Percentiles rank a stretch among this genome's conserved stretches.
phyloP scores from a whole-genome alignment of 2,329 filamentous ascomycete genomes.

The Pseudocercospora cruenta region DNA sequence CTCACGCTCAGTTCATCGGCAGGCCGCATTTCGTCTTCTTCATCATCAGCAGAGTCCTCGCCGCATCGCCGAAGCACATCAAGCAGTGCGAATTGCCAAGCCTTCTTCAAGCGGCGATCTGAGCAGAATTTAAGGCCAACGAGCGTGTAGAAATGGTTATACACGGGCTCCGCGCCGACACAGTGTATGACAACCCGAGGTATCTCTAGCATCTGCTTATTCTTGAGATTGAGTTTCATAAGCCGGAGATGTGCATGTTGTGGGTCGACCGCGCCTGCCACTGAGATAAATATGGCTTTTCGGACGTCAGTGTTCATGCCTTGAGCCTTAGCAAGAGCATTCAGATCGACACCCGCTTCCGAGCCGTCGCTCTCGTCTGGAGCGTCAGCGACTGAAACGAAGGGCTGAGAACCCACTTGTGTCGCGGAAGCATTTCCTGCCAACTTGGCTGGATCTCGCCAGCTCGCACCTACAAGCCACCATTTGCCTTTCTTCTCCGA shows the following conservation, averaged over 20 bases:
- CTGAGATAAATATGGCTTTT: conserved; percentile 87
- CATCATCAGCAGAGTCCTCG: conserved; percentile 68
- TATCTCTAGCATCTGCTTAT: conserved; percentile 82
- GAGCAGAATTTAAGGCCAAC: conserved; percentile 78
- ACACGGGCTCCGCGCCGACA: conserved; percentile 76
- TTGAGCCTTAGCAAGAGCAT: conserved; percentile 74
- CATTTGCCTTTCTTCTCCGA: conserved; percentile 90
- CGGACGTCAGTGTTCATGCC: conserved; percentile 86
- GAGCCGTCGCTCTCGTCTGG: conserved; percentile 45
- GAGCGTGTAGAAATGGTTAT: conserved; percentile 92
- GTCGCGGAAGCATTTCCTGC: conserved; percentile 17
- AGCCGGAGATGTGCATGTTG: conserved; percentile 82
- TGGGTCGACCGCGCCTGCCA: conserved; percentile 82
- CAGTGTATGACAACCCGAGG: conserved; percentile 87
- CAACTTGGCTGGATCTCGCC: conserved; percentile 54
- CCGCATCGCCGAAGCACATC: conserved; percentile 82
- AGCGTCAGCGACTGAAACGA: conserved; percentile 30
- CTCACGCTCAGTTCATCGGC: conserved; percentile 60
- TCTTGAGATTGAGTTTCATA: conserved; percentile 81
- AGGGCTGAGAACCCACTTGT: conserved; percentile 17
- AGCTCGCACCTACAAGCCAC: conserved; percentile 98
- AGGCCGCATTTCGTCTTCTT: conserved; percentile 59
- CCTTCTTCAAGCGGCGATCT: conserved; percentile 74
- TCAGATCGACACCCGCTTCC: conserved; percentile 60
- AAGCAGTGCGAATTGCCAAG: conserved; percentile 86